Base-by-base conservation (phyloP, 345 rosid species). In the Brassica carinata region DNA sequence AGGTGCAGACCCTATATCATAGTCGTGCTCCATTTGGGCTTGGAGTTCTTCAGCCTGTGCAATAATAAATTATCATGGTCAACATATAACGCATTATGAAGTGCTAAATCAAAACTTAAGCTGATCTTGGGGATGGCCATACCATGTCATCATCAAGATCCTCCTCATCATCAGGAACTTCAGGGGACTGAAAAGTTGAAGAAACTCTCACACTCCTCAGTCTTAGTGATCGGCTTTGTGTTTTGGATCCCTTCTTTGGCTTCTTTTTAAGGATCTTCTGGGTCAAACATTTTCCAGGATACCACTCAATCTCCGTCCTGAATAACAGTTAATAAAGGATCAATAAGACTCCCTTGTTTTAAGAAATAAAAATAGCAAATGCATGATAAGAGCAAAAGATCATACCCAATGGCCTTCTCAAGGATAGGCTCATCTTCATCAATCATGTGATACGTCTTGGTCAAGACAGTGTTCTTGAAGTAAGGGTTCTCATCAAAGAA, bases 371-470 rank as follows among this genome's bases (percentile, higher is more conserved):
- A 18, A 68, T 7, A 58, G 38, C 0, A 78, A 34, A 34, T 9
- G 33, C 53, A 68, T 10, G 17, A 29, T n/a, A 64, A 67, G 58
- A 67, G 68, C 13, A 69, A 64, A 74, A 55, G 19, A 64, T 53
- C 3, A 81, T 91, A 90, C 99, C 99, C 99, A 5, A 89, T 89
- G 34, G 99, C 99, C 86, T 92, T 96, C 89, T 92, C 97, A 2
- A 96, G 91, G 74, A 94, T 90, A 19, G 98, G 99, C 69, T 96
- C 99, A 57, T 93, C 97, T 79, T 96, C 99, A 86, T 96, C 99
- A 77, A 94, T 91, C 98, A 96, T 94, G 86, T 96, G 97, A 79
- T 96, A 96, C 14, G 94, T 87, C 89, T 96, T 96, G 1, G 90
- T 86, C 91, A 96, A 85, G 64, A 94, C 85, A 64, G 92, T 7